A percentile compares a stretch with the other conserved stretches of the same genome.
Conservation (phyloP, 2,329 filamentous ascomycete species). For the Blastomyces gilchristii region DNA sequence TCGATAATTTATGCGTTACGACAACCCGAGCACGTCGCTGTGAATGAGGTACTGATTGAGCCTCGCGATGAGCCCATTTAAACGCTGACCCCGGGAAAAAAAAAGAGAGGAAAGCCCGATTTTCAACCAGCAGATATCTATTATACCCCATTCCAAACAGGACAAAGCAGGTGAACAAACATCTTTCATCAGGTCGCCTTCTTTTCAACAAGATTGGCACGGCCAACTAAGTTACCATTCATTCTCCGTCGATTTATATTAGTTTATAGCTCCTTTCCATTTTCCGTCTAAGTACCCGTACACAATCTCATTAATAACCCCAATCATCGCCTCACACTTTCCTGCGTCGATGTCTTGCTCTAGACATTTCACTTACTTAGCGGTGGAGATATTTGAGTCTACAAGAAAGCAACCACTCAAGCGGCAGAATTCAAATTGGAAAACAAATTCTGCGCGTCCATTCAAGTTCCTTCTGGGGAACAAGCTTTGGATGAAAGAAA, state of each 20-base stretch:
- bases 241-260: background rate
- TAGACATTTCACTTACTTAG: background rate
- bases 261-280: background rate
- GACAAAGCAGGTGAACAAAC: background rate
- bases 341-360: background rate
- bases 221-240: background rate
- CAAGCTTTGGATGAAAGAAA: background rate
- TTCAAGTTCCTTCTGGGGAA: background rate
- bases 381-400: background rate
- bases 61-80: constrained; percentile 65
- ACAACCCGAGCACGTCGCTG: constrained; percentile 64
- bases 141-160: background rate
- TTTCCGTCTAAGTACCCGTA: background rate
- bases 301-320: background rate
- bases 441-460: background rate
- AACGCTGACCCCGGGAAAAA: background rate
- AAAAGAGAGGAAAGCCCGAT: too few relatives aligned
- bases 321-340: background rate
- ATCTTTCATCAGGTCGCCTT: background rate
- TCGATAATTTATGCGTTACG: constrained; percentile 64
- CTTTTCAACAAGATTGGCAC: constrained; percentile 4
- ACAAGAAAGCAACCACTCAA: background rate
- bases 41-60: constrained; percentile 73
- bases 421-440: background rate
- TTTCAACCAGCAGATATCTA: background rate